Percentiles rank a stretch among this genome's conserved stretches.
These are phyloP conservation scores for Xylaria cubensis DNA, from an alignment of 495 filamentous ascomycete genomes.

Conservation along the genomic window DNA sequence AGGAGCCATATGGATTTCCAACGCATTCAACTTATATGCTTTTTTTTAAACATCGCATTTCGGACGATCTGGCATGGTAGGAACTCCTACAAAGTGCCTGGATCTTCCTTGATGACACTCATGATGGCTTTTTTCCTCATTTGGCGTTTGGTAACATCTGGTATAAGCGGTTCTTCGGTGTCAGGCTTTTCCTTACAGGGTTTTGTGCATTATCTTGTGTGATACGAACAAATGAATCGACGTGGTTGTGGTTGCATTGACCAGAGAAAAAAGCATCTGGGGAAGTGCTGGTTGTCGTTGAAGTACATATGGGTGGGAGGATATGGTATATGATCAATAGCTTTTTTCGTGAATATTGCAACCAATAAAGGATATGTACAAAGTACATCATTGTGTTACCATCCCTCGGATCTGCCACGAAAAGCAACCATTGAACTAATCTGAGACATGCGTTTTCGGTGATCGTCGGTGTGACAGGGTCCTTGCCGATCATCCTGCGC, in stretches of 20 bases:
- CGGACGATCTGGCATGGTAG: neutral
- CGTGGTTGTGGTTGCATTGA: neutral
- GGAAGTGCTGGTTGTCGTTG: neutral
- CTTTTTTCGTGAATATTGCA: slow-evolving; percentile 7
- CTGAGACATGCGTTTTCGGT: neutral
- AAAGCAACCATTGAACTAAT: neutral
- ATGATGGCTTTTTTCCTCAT: slow-evolving; percentile 5
- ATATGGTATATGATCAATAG: slow-evolving; percentile 44
- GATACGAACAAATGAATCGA: neutral
- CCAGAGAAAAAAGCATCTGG: neutral
- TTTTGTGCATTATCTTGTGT: slow-evolving; percentile 8
- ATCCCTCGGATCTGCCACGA: neutral
- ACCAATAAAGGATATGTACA: slow-evolving; percentile 18
- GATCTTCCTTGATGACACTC: slow-evolving; percentile 13
- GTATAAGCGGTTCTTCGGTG: neutral
- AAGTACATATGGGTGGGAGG: slow-evolving; percentile 16
- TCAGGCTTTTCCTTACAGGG: neutral
- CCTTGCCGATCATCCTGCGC: neutral
- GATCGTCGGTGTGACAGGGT: slow-evolving; percentile 6
- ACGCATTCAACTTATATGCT: slow-evolving; percentile 27
- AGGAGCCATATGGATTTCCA: slow-evolving; percentile 31
- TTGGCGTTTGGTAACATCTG: slow-evolving; percentile 12
- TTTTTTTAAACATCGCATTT: slow-evolving; percentile 21
- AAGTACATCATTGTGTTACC: neutral
- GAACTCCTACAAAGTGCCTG: neutral